phyloP scores from a whole-genome alignment of 179 eudicot species.

The Sideroxylon spinosum region DNA sequence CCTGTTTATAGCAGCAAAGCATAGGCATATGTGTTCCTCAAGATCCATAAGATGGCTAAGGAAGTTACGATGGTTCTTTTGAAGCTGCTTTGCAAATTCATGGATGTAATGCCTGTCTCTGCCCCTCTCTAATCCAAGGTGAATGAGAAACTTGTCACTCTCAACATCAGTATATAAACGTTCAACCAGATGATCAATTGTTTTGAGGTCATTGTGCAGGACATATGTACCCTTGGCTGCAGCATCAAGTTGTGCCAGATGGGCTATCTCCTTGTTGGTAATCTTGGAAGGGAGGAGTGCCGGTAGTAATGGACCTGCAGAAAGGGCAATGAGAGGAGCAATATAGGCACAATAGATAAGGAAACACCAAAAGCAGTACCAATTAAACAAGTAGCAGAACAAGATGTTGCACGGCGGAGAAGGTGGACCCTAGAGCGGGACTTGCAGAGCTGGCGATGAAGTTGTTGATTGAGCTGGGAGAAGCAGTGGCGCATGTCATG shows the following conservation, averaged over 20 bases:
- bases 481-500: constrained; percentile 52
- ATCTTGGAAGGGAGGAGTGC: constrained; percentile 43
- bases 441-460: constrained; percentile 47
- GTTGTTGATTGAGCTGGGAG: constrained; percentile 51
- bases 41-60: constrained; percentile 55
- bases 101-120: constrained; percentile 55
- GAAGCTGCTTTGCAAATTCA: constrained; percentile 67
- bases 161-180: constrained; percentile 55
- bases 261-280: constrained; percentile 41
- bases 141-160: constrained; percentile 52
- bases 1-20: constrained; percentile 71
- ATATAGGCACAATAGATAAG: constrained; percentile 42
- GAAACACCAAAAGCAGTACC: constrained; percentile 52
- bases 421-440: constrained; percentile 37
- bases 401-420: constrained; percentile 39
- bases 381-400: constrained; percentile 59
- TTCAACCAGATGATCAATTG: constrained; percentile 62
- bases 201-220: constrained; percentile 60
- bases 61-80: constrained; percentile 49
- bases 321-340: constrained; percentile 54
- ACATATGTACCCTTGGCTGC: constrained; percentile 60
- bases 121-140: constrained; percentile 62
- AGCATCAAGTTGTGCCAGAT: constrained; percentile 57
- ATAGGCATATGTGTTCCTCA: constrained; percentile 68
- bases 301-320: constrained; percentile 44